These are phyloP conservation scores for Penicillium samsonianum DNA, from an alignment of 495 filamentous ascomycete species.

Conservation along the genomic window DNA sequence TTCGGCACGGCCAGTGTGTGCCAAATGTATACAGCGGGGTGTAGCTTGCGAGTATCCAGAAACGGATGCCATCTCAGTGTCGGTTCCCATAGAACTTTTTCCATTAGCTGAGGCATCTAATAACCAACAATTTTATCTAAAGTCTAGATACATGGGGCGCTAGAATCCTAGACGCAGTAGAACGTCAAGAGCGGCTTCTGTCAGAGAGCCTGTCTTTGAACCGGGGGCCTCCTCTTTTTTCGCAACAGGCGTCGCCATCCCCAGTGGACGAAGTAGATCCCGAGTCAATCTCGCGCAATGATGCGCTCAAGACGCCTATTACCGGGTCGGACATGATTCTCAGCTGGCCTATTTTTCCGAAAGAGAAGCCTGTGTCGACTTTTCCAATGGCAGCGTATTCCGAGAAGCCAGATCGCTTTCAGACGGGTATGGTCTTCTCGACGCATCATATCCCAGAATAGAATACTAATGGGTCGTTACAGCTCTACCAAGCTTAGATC, in stretches of 20 bases:
- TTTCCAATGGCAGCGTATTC: constrained; percentile 31
- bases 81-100: constrained; percentile 20
- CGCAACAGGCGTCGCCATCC: constrained; percentile 16
- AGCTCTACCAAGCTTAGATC: constrained; percentile 25
- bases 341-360: constrained; percentile 34
- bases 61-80: constrained; percentile 33
- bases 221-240: constrained; percentile 4
- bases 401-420: constrained; percentile 31
- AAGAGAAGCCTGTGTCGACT: constrained; percentile 29
- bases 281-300: constrained; percentile 34
- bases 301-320: constrained; percentile 33
- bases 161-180: constrained; percentile 31
- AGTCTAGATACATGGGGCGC: constrained; percentile 33
- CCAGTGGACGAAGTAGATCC: constrained; percentile 28
- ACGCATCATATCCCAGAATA: background rate
- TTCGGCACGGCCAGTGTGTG: constrained; percentile 30
- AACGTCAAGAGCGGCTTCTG: constrained; percentile 32
- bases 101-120: constrained; percentile 17
- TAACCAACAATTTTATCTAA: constrained; percentile 15
- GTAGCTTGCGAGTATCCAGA: constrained; percentile 35
- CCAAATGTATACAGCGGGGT: constrained; percentile 33
- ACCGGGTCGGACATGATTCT: constrained; percentile 38
- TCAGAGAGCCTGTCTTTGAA: constrained; percentile 20
- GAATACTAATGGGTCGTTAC: constrained; percentile 6
- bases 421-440: constrained; percentile 20